phyloP scores from a whole-genome alignment of 331 rosid genomes.

The Stylosanthes scabra region DNA sequence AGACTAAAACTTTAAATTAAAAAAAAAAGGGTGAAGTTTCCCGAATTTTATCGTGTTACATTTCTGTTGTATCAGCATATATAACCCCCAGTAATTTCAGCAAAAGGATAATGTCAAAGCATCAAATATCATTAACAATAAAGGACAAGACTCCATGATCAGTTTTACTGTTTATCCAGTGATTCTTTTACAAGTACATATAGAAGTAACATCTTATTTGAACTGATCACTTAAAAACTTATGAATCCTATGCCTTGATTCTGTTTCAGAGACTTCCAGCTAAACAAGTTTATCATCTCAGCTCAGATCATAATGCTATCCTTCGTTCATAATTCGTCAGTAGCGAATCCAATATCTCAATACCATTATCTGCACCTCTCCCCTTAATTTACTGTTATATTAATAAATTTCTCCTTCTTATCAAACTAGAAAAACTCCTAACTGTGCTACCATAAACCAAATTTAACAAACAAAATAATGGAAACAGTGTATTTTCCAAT shows the following conservation, averaged over 20 bases:
- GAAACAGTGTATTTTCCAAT: not conserved
- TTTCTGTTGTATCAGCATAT: not conserved
- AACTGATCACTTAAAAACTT: not conserved
- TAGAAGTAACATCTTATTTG: not conserved
- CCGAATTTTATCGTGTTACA: not conserved
- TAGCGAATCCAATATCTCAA: no score
- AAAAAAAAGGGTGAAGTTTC: not conserved
- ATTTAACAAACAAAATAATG: not conserved
- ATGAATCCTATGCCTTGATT: not conserved
- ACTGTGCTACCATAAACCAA: constrained; percentile 1
- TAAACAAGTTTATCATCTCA: not conserved
- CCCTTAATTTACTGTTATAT: not conserved
- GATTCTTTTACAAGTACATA: not conserved
- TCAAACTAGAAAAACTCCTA: not conserved
- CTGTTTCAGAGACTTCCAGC: constrained; percentile 10
- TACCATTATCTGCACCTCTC: no score
- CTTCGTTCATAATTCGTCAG: not conserved
- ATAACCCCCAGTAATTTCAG: not conserved
- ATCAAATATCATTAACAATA: not conserved
- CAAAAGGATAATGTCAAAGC: not conserved
- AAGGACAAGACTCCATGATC: not conserved
- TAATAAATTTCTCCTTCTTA: not conserved
- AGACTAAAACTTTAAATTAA: not conserved
- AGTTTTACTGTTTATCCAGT: constrained; percentile 18
- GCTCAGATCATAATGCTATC: not conserved